phyloP scores from a whole-genome alignment of 2,329 filamentous ascomycete genomes.

The Hymenoscyphus scutula region DNA sequence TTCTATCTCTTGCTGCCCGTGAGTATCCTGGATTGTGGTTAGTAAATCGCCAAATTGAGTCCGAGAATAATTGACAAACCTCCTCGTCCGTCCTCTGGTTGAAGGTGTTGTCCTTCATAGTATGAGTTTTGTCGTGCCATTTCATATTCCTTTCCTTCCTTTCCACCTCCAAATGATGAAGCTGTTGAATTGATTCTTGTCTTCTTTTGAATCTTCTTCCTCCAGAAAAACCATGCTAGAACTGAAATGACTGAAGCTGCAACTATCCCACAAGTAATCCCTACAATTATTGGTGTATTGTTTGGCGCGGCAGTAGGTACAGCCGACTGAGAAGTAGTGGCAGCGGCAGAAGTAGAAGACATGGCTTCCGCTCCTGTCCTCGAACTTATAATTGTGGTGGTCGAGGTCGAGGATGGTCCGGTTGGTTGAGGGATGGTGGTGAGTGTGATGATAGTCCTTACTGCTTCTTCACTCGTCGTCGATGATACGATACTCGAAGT shows the following conservation, averaged over 20 bases:
- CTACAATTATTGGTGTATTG: slow-evolving; percentile 25
- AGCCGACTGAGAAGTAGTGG: slow-evolving; percentile 1
- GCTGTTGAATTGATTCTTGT: background rate
- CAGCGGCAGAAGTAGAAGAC: slow-evolving; percentile 5
- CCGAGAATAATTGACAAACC: slow-evolving; percentile 7
- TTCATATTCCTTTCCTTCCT: slow-evolving; percentile 15
- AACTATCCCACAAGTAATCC: slow-evolving; percentile 22
- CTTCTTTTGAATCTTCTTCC: slow-evolving; percentile 18
- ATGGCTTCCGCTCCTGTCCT: background rate
- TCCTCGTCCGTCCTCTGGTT: slow-evolving; percentile 12
- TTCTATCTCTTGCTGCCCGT: slow-evolving; percentile 3
- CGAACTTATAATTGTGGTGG: background rate
- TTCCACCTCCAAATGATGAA: slow-evolving; percentile 5
- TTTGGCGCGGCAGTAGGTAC: slow-evolving; percentile 3
- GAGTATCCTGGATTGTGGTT: slow-evolving; percentile 5
- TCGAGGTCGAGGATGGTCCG: slow-evolving; percentile 7
- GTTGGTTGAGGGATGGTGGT: slow-evolving; percentile 7
- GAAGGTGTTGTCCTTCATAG: slow-evolving; percentile 10
- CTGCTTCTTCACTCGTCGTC: background rate
- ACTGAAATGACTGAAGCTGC: slow-evolving; percentile 19
- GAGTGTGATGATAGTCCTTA: slow-evolving; percentile 10
- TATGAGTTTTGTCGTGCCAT: slow-evolving; percentile 12
- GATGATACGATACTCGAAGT: slow-evolving; percentile 10
- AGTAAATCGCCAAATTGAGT: background rate
- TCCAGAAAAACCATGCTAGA: slow-evolving; percentile 24